These are phyloP conservation scores for Patellifolia procumbens DNA, from an alignment of 179 eudicot species.

Conservation along the genomic window DNA sequence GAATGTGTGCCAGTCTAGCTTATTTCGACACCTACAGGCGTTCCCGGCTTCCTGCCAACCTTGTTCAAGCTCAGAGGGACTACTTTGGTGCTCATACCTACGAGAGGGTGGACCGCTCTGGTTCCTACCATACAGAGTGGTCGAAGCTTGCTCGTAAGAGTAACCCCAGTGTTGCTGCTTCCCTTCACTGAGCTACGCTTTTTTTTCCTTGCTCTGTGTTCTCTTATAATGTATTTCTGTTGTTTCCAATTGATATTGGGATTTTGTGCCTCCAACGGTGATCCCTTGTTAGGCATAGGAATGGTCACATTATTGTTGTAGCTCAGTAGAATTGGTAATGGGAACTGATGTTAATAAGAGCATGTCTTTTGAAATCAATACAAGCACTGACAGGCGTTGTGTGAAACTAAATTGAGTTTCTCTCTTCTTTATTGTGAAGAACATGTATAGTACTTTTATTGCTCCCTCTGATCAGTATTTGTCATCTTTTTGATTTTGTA, in stretches of 20 bases:
- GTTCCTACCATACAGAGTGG: conserved; percentile 52
- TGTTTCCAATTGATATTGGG: conserved; percentile 29
- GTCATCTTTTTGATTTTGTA: neutral
- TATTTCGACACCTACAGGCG: conserved; percentile 51
- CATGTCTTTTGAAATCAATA: conserved; percentile 25
- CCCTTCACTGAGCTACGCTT: conserved; percentile 29
- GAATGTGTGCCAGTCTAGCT: conserved; percentile 49
- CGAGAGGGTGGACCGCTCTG: conserved; percentile 47
- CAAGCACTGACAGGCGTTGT: conserved; percentile 14
- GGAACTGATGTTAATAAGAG: conserved; percentile 28
- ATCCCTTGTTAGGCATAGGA: conserved; percentile 32
- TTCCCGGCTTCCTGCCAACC: conserved; percentile 45
- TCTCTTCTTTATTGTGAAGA: neutral
- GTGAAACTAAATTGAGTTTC: neutral
- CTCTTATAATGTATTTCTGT: conserved; percentile 27
- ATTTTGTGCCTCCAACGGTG: conserved; percentile 28
- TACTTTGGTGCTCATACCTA: conserved; percentile 57
- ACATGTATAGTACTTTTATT: neutral
- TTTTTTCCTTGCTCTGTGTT: conserved; percentile 11
- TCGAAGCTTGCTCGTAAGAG: conserved; percentile 49
- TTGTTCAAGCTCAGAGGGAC: conserved; percentile 55
- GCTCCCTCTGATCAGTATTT: neutral
- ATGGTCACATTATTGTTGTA: conserved; percentile 27
- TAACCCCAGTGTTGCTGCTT: conserved; percentile 27
- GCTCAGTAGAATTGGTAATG: conserved; percentile 24